Evolutionary conservation across 2,329 filamentous ascomycete genomes (phyloP), one percentile per base, ranked within the genome.

Genomic region (Colletotrichum sp.): DNA sequence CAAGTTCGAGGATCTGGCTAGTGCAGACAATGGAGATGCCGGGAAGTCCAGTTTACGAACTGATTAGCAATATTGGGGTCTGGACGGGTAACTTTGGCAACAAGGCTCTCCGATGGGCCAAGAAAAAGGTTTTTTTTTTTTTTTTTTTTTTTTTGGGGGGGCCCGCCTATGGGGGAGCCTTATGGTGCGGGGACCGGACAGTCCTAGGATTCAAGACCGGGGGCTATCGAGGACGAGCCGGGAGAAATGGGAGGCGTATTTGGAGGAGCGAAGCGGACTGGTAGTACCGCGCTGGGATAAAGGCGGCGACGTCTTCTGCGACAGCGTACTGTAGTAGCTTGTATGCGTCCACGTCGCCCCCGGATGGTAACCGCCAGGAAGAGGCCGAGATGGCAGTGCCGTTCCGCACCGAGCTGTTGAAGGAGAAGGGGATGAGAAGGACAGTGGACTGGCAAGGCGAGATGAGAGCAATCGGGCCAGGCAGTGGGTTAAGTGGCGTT

Each of bases 401-500:
- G 43, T 36, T 38, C 36, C 38, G 64, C 69, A 62, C 70, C 43
- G 70, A 73, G 34, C 34, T 48, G 56, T 73, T 73, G 48, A 24
- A 64, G 64, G 66, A 70, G 58, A 68, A 66, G 32, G 58, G 62
- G 70, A 67, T 34, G 43, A 71, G 61, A 61, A 30, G 28, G 64
- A 60, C 38, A 28, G 38, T 28, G 18, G 56, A 73, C 56, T 64
- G 43, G 62, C 64, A 65, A 75, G 73, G 58, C 48, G 48, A 60
- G 58, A 58, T 48, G 64, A 43, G 58, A 68, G 68, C 56, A 58
- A 48, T 70, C 34, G 64, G 69, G 43, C 64, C 34, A 68, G 70
- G 48, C 43, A 62, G 65, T 69, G 64, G 73, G 64, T 75, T 69
- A 68, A 75, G 73, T 75, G 73, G 73, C 73, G 73, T 75, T 65